A percentile compares a stretch with the other conserved stretches of the same genome.
Evolutionary conservation across 2,329 filamentous ascomycete genomes (phyloP).

Genomic region (Paraphoma sp.): DNA sequence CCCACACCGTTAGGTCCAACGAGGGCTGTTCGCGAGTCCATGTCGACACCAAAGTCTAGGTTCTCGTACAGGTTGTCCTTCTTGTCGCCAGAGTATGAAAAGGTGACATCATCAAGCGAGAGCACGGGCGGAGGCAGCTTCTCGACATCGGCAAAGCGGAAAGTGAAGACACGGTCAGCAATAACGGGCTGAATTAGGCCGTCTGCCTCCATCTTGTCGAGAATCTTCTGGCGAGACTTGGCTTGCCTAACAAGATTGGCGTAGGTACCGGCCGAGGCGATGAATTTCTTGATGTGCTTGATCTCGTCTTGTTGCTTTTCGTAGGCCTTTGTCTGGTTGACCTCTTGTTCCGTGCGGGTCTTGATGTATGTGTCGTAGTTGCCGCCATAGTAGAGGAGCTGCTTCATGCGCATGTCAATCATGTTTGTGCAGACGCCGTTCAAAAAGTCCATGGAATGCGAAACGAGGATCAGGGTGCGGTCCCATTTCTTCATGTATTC

Average conservation of each 20-base stretch:
- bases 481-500: conserved; percentile 99
- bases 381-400: conserved; percentile 97
- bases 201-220: conserved; percentile 99
- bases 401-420: conserved; percentile 94
- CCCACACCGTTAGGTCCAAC: conserved; percentile 99
- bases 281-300: conserved; percentile 99
- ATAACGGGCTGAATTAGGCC: conserved; percentile 94
- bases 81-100: conserved; percentile 91
- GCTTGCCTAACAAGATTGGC: conserved; percentile 99
- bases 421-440: conserved; percentile 98
- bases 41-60: conserved; percentile 97
- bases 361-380: conserved; percentile 98
- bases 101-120: conserved; percentile 95
- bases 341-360: conserved; percentile 91
- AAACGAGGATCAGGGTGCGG: conserved; percentile 92
- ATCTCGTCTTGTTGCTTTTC: conserved; percentile 99
- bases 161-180: conserved; percentile 88
- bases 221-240: conserved; percentile 99
- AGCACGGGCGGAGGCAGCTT: conserved; percentile 98
- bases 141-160: conserved; percentile 98
- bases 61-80: conserved; percentile 96
- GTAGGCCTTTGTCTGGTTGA: conserved; percentile 99
- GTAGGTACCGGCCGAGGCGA: conserved; percentile 98
- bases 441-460: conserved; percentile 98
- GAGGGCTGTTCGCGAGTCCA: conserved; percentile 97